These are phyloP conservation scores for Colletotrichum liaoningense DNA, from an alignment of 2,329 filamentous ascomycete species.

Conservation along the genomic window DNA sequence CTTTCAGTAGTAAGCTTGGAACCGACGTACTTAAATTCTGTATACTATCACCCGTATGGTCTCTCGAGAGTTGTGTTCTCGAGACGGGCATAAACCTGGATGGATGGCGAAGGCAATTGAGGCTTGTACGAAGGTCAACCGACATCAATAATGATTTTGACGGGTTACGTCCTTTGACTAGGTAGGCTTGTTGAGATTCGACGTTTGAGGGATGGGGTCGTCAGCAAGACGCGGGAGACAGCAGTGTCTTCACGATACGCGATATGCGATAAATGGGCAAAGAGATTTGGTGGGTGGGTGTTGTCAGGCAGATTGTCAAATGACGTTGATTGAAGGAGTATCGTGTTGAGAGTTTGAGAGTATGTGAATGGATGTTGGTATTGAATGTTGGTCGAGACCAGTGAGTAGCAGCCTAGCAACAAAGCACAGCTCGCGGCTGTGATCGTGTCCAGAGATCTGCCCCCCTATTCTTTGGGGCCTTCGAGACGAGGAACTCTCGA, in stretches of 20 bases:
- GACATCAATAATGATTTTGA: constrained; percentile 65
- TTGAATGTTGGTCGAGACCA: constrained; percentile 25
- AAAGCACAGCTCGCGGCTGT: constrained; percentile 33
- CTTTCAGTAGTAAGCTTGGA: background rate
- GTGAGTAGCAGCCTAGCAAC: constrained; percentile 37
- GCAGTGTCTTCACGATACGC: constrained; percentile 29
- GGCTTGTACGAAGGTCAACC: constrained; percentile 67
- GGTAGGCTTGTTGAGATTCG: constrained; percentile 27
- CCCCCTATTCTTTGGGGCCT: constrained; percentile 35
- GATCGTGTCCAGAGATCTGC: constrained; percentile 38
- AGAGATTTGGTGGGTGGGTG: background rate
- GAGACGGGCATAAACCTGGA: constrained; percentile 68
- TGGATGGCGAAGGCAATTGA: constrained; percentile 67
- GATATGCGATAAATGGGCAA: constrained; percentile 14
- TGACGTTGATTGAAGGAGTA: background rate
- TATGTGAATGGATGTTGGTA: constrained; percentile 1
- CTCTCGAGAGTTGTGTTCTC: constrained; percentile 64
- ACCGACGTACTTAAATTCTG: constrained; percentile 59
- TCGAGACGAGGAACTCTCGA: constrained; percentile 29
- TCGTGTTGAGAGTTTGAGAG: background rate
- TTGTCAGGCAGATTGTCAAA: constrained; percentile 21
- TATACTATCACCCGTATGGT: constrained; percentile 68
- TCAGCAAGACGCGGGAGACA: constrained; percentile 27
- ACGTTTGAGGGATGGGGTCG: background rate
- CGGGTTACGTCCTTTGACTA: constrained; percentile 34